These are phyloP conservation scores for Xylaria sp. DNA, from an alignment of 2,329 filamentous ascomycete genomes.

Conservation along the genomic window DNA sequence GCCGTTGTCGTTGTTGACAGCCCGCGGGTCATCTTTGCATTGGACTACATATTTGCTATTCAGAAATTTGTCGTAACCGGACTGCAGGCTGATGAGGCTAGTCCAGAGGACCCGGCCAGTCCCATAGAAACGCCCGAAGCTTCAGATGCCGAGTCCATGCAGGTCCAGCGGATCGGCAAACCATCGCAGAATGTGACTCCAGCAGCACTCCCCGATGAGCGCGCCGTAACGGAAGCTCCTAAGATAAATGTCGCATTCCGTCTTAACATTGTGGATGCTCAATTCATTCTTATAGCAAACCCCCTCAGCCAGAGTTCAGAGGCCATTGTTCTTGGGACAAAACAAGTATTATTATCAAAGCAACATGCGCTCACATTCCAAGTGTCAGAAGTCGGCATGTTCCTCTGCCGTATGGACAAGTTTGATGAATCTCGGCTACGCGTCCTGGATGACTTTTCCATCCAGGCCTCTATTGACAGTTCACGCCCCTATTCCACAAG, in stretches of 20 bases:
- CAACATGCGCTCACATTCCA: slow-evolving; percentile 93
- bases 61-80: slow-evolving; percentile 76
- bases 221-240: slow-evolving; percentile 31
- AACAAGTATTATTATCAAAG: slow-evolving; percentile 86
- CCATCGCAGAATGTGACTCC: slow-evolving; percentile 31
- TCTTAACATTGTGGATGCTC: slow-evolving; percentile 90
- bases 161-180: slow-evolving; percentile 39
- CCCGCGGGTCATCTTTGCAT: slow-evolving; percentile 85
- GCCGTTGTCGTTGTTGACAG: slow-evolving; percentile 93
- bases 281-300: slow-evolving; percentile 94
- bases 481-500: slow-evolving; percentile 60
- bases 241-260: slow-evolving; percentile 78
- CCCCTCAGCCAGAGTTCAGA: slow-evolving; percentile 85
- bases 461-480: slow-evolving; percentile 80
- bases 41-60: slow-evolving; percentile 91
- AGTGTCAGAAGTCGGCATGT: slow-evolving; percentile 94
- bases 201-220: slow-evolving; percentile 19
- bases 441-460: slow-evolving; percentile 93
- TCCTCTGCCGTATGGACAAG: slow-evolving; percentile 94
- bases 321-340: slow-evolving; percentile 89
- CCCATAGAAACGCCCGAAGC: slow-evolving; percentile 53
- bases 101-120: slow-evolving; percentile 46
- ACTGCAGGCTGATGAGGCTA: slow-evolving; percentile 57
- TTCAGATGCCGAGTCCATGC: slow-evolving; percentile 55
- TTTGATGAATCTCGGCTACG: slow-evolving; percentile 87